Evolutionary conservation across 768 basidiomycete species (phyloP), one percentile per base, ranked within the genome.

Genomic region (Leccinum arenicola): DNA sequence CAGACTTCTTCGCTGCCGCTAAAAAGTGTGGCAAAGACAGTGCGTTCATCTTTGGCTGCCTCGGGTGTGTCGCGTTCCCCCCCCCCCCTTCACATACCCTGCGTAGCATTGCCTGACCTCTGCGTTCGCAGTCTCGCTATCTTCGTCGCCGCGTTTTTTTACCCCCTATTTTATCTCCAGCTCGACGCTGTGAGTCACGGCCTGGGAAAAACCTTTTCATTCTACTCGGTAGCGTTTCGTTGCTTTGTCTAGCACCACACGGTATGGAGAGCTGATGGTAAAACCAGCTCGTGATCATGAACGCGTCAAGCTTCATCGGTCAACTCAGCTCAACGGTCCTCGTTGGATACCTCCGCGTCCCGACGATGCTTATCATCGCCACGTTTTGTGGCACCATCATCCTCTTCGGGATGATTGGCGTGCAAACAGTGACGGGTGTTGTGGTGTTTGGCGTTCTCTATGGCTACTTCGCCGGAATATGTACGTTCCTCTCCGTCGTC

Each of bases 101-200:
- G 6, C 29, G 12, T 27, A 10, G 4, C 29, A 12, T 35, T 35
- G 15, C 35, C 27, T 57, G 48, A 61, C 55, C 23, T 35, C 1
- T 4, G 29, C 5, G 1, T 15, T 9, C n/a, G 17, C 17, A 74
- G 71, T 4, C 60, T 73, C 43, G 25, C 66, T 9, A 58, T 78
- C 33, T 75, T 74, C 23, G 66, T 78, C 21, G 60, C 75, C 4
- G 82, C 79, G 1, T 68, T 84, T 40, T 85, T 79, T 64, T 82
- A 80, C 57, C 83, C 84, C 1, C 72, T 84, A 27, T 86, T 84
- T 71, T 87, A 84, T 65, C 70, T 87, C 23, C 86, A 87, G 61
- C 72, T 86, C 15, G 76, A 82, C 49, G 76, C 84, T 1, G 75
- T 81, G 21, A 74, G 73, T 53, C 81, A 82, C 50, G 79, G 78